Conservation (phyloP, 768 basidiomycete genomes). For the Podaxis mareebaensis region DNA sequence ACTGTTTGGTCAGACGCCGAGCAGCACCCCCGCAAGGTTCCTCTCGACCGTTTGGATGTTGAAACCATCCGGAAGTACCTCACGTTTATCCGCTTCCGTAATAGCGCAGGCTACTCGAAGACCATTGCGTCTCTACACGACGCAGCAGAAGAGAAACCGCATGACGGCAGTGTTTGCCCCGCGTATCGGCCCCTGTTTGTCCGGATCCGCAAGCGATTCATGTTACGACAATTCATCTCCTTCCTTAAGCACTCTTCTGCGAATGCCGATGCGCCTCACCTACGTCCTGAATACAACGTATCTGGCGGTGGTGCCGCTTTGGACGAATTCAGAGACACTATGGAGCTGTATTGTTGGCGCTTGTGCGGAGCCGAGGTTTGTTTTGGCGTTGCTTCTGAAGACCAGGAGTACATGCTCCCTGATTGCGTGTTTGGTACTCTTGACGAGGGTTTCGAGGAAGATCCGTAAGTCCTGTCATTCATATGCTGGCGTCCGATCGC, state of each 20-base stretch:
- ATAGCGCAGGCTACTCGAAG: constrained; percentile 46
- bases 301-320: constrained; percentile 18
- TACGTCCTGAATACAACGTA: constrained; percentile 11
- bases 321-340: constrained; percentile 30
- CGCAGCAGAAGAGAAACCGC: constrained; percentile 19
- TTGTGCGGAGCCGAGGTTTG: constrained; percentile 51
- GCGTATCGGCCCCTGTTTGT: constrained; percentile 31
- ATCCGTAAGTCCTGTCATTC: constrained; percentile 34
- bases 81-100: constrained; percentile 58
- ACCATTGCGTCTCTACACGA: constrained; percentile 34
- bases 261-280: constrained; percentile 15
- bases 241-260: constrained; percentile 31
- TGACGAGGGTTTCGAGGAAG: constrained; percentile 47
- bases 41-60: constrained; percentile 29
- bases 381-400: constrained; percentile 52
- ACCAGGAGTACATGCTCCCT: constrained; percentile 57
- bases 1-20: constrained; percentile 28
- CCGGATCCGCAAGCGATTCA: constrained; percentile 30
- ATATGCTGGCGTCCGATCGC: not conserved
- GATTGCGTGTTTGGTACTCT: constrained; percentile 56
- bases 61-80: constrained; percentile 51
- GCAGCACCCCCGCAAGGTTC: constrained; percentile 23
- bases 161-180: constrained; percentile 26
- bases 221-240: constrained; percentile 32
- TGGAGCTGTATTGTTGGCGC: constrained; percentile 50